Percentiles rank a stretch among this genome's conserved stretches.
Evolutionary conservation across 768 basidiomycete genomes (phyloP).

Genomic region (Lactarius tabidus): DNA sequence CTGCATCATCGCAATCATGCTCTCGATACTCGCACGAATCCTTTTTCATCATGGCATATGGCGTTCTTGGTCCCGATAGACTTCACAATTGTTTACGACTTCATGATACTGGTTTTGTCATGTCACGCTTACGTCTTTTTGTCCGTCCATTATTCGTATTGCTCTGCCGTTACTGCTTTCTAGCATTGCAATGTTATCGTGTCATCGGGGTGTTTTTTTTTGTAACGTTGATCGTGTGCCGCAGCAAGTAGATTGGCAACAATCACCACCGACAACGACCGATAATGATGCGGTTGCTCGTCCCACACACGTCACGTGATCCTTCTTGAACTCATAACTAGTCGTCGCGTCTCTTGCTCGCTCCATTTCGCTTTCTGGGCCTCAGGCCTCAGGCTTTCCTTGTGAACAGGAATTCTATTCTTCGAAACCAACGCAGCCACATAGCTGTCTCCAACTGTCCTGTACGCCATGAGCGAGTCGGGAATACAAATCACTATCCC

Average conservation of each 20-base stretch:
- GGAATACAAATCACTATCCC: constrained; percentile 47
- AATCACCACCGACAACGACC: background rate
- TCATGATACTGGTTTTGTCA: constrained; percentile 27
- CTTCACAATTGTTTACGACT: constrained; percentile 19
- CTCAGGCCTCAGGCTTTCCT: background rate
- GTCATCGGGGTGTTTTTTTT: constrained; percentile 14
- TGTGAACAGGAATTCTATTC: background rate
- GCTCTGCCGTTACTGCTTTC: constrained; percentile 27
- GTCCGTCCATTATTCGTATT: constrained; percentile 23
- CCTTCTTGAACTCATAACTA: background rate
- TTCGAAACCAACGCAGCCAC: background rate
- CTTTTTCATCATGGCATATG: constrained; percentile 20
- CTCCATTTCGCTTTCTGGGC: background rate
- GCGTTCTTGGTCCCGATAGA: constrained; percentile 19
- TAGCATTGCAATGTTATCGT: constrained; percentile 19
- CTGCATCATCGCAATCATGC: constrained; percentile 22
- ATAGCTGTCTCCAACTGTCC: background rate
- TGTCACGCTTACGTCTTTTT: constrained; percentile 20
- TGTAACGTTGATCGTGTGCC: constrained; percentile 19
- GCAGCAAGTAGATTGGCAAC: constrained; percentile 13
- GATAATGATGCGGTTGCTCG: constrained; percentile 1
- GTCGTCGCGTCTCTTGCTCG: background rate
- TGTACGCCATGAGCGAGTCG: constrained; percentile 33
- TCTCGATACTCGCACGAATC: constrained; percentile 21
- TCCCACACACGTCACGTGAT: background rate